Percentiles rank a stretch among this genome's conserved stretches.
phyloP scores from a whole-genome alignment of 208 protist species.

The Endotrypanum monterogeii region DNA sequence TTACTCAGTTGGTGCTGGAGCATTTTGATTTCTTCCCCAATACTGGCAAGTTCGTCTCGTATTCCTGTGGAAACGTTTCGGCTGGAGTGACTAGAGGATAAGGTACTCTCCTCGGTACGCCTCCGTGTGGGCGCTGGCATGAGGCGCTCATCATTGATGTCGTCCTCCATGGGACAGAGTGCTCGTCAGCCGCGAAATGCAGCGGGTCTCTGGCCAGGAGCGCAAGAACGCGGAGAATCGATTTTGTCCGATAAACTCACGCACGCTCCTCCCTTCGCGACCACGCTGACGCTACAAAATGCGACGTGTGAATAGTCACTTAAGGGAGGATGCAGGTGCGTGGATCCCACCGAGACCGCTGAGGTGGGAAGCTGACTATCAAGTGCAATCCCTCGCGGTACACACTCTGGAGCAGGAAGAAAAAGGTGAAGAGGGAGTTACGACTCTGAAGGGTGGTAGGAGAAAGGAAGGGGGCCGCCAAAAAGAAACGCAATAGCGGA shows the following conservation, averaged over 20 bases:
- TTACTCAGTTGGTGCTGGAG: constrained; percentile 26
- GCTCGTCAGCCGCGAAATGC: neutral
- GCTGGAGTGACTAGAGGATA: neutral
- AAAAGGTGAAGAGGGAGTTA: no score
- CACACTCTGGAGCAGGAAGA: no score
- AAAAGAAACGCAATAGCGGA: no score
- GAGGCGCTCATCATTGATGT: neutral
- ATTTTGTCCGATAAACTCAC: no score
- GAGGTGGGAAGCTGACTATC: no score
- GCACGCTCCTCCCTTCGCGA: neutral
- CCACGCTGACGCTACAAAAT: no score
- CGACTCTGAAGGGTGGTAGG: no score
- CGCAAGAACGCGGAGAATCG: neutral
- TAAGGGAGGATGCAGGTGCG: no score
- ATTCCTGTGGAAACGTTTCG: neutral
- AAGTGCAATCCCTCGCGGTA: no score
- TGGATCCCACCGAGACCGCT: no score
- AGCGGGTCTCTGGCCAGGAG: neutral
- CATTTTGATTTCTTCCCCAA: constrained; percentile 28
- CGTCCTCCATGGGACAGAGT: neutral
- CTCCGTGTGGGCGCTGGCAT: constrained; percentile 13
- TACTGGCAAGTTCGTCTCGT: constrained; percentile 26
- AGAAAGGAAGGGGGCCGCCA: no score
- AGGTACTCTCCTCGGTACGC: constrained; percentile 14
- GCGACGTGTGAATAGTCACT: no score